Base-by-base conservation (phyloP, 2,329 filamentous ascomycete species). In the Colletotrichum paranaense region DNA sequence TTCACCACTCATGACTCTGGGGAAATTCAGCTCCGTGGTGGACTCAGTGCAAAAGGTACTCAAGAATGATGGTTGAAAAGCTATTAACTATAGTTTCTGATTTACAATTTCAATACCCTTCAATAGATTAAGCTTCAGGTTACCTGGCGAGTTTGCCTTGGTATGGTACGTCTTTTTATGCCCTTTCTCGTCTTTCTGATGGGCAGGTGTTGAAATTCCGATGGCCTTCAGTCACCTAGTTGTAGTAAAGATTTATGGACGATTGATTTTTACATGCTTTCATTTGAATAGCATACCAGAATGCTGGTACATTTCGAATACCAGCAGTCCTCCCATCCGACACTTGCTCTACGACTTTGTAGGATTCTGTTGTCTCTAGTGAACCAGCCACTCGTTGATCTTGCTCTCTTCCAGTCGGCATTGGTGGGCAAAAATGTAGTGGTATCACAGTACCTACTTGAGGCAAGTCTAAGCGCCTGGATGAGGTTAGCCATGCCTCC, bases 391-490 rank as follows among this genome's bases (percentile, higher is more conserved):
- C 16, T 19, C 19, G 38, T n/a, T 49, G 42, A 19, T 8, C 6
- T 8, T 49, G 8, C 42, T n/a, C 32, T 49, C 19, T 3, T 49
- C 42, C 16, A 35, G 11, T 35, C 32, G 6, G 19, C 19, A 11
- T 49, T 6, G 7, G 42, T n/a, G 42, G 42, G 19, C 12, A 12
- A 11, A 35, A 35, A 49, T 49, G 42, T 49, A n/a, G 42, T n/a
- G 42, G 42, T 30, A 11, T 2, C 32, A 35, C 32, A 35, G 32
- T 35, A 35, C 32, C 8, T 49, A 49, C 14, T 24, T 12, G 5
- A 1, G 62, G 62, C 49, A 64, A 55, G 26, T 64, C 62, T 26
- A 63, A 55, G 62, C 62, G 62, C 62, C 62, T 16, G 11, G 24
- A 19, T 49, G 42, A 49, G 42, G 42, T 49, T 49, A 26, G 14